Evolutionary conservation across 306 rosid species (phyloP).

Genomic region (Fragaria ananassa): DNA sequence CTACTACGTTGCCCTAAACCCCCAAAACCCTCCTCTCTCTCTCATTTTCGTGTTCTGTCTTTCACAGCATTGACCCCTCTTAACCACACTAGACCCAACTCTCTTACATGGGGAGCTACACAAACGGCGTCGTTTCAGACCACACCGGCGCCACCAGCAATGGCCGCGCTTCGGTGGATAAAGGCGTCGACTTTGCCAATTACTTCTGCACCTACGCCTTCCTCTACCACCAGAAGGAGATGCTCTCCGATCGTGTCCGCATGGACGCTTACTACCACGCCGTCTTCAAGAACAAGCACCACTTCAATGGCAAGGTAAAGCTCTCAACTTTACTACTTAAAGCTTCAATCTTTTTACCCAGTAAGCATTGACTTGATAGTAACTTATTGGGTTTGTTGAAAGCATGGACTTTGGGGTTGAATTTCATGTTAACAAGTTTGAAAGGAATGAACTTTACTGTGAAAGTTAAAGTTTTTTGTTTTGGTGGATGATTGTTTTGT

Average conservation of each 20-base stretch:
- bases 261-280: slow-evolving; percentile 92
- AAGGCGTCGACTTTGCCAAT: slow-evolving; percentile 77
- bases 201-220: slow-evolving; percentile 94
- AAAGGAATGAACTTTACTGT: background rate
- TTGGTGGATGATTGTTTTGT: background rate
- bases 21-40: background rate
- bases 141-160: slow-evolving; percentile 25
- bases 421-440: background rate
- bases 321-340: background rate
- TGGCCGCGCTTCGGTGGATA: slow-evolving; percentile 47
- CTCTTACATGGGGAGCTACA: slow-evolving; percentile 62
- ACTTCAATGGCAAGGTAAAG: slow-evolving; percentile 77
- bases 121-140: slow-evolving; percentile 38
- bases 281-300: slow-evolving; percentile 75
- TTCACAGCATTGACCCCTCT: background rate
- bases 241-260: slow-evolving; percentile 98
- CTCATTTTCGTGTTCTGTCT: background rate
- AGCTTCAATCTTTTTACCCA: background rate
- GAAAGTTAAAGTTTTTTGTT: background rate
- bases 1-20: slow-evolving; percentile 41
- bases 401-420: slow-evolving; percentile 10
- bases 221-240: slow-evolving; percentile 95
- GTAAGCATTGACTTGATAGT: background rate
- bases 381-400: background rate
- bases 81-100: background rate